Evolutionary conservation across 306 rosid genomes (phyloP).

Genomic region (Fragaria vesca): DNA sequence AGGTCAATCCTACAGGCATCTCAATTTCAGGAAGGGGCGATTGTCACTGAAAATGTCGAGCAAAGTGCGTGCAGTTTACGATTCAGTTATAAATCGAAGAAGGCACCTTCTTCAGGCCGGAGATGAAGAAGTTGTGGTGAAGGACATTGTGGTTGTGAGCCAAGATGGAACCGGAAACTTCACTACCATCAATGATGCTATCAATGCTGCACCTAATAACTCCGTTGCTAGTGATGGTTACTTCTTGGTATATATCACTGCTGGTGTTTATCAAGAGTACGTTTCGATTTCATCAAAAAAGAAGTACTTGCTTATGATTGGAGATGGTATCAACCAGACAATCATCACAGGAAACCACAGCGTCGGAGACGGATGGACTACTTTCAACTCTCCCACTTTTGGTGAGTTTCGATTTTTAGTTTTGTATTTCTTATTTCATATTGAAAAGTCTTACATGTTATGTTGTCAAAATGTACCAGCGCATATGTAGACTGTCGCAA

Average conservation of each 20-base stretch:
- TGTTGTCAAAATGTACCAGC: not conserved
- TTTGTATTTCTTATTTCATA: not conserved
- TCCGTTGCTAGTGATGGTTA: slow-evolving; percentile 33
- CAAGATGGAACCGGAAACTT: slow-evolving; percentile 32
- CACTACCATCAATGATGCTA: slow-evolving; percentile 31
- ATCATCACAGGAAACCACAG: slow-evolving; percentile 37
- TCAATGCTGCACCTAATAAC: slow-evolving; percentile 40
- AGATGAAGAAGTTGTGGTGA: slow-evolving; percentile 30
- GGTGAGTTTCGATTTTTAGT: not conserved
- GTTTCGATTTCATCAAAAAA: slow-evolving; percentile 28
- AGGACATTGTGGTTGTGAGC: slow-evolving; percentile 34
- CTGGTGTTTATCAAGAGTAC: slow-evolving; percentile 42
- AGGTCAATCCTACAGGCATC: slow-evolving; percentile 5
- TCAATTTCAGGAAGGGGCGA: slow-evolving; percentile 22
- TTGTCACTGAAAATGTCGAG: slow-evolving; percentile 29
- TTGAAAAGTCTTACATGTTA: not conserved
- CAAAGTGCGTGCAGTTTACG: slow-evolving; percentile 13
- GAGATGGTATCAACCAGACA: slow-evolving; percentile 48
- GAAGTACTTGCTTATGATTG: slow-evolving; percentile 41
- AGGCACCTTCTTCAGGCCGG: slow-evolving; percentile 16
- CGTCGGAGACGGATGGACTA: slow-evolving; percentile 35
- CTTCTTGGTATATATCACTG: slow-evolving; percentile 40
- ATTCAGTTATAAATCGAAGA: slow-evolving; percentile 18
- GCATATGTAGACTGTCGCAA: not conserved
- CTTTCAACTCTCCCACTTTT: slow-evolving; percentile 38